Percentiles rank a stretch among this genome's conserved stretches.
These are phyloP conservation scores for Penicillium lividum DNA, from an alignment of 495 filamentous ascomycete species.

Conservation along the genomic window DNA sequence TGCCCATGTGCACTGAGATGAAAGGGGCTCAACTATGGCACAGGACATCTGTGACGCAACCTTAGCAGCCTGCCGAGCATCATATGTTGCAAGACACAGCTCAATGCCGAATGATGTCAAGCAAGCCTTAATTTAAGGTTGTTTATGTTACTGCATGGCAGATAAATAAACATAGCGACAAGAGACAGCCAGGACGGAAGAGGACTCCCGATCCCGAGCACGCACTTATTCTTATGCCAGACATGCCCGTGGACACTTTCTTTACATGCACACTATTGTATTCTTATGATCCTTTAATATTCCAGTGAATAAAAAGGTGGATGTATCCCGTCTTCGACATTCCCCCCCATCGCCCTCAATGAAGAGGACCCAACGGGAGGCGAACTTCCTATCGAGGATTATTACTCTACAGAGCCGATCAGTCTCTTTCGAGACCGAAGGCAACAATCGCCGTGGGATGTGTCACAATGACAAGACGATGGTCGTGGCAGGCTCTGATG, in stretches of 20 bases:
- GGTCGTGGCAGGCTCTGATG: constrained; percentile 68
- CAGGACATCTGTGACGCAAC: too few species aligned
- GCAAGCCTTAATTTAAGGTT: neutral
- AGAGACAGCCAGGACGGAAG: neutral
- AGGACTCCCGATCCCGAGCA: neutral
- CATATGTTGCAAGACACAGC: neutral
- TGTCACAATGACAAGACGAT: constrained; percentile 49
- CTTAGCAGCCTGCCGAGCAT: neutral
- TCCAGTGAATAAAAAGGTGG: constrained; percentile 4
- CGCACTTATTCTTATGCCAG: neutral
- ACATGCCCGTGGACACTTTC: neutral
- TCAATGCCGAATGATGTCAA: constrained; percentile 20
- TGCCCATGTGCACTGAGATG: neutral
- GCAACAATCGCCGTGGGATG: constrained; percentile 60
- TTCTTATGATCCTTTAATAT: neutral
- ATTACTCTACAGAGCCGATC: constrained; percentile 60
- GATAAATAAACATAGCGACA: neutral
- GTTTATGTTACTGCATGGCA: neutral
- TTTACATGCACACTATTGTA: neutral
- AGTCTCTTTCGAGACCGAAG: constrained; percentile 47
- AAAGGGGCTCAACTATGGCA: constrained; percentile 19
- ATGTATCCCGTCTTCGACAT: constrained; percentile 72
- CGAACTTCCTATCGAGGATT: constrained; percentile 67
- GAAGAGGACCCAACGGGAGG: constrained; percentile 62
- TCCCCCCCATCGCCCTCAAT: constrained; percentile 64